Evolutionary conservation across 306 rosid genomes (phyloP), one percentile per base, ranked within the genome.

Genomic region (Vicia faba): DNA sequence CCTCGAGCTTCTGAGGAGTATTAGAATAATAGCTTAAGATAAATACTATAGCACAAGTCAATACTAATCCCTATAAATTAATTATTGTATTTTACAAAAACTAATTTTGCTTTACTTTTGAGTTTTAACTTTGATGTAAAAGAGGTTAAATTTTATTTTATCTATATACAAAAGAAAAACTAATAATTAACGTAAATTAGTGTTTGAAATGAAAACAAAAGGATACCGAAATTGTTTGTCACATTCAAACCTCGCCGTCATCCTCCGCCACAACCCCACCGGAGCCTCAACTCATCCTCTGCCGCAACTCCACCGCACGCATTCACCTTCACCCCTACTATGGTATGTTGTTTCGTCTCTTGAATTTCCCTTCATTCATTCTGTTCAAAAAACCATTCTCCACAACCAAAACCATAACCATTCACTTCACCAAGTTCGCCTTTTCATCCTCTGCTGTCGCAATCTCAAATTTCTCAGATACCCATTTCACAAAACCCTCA

Each of bases 361-460:
- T 38, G 11, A 19, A 12, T 20, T 12, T 20, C n/a, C 9, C 19
- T 33, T 11, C 61, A 3, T 6, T 28, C 72, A 69, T 57, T 75
- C 59, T 48, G 2, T 28, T 43, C 68, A 68, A 7, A 38, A 71
- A 13, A 29, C 35, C 39, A 13, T 19, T 35, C 60, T 56, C 29
- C 25, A 29, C 36, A 20, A 5, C 26, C 25, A 28, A 50, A 20
- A 5, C 54, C 54, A 29, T 43, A 20, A 25, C 50, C 51, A 38
- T 8, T 38, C 51, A 11, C 16, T 35, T 8, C 4, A 14, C 16
- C 38, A 18, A 18, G 39, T 48, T 74, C 26, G 62, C 28, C 48
- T 77, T 73, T 23, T 69, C 73, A 4, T 74, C 73, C 5, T 70
- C 81, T 2, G 74, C 81, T 10, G 72, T 78, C 46, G 79, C 85